phyloP scores from a whole-genome alignment of 2,329 filamentous ascomycete species.

The Pestalotiopsis sp. region DNA sequence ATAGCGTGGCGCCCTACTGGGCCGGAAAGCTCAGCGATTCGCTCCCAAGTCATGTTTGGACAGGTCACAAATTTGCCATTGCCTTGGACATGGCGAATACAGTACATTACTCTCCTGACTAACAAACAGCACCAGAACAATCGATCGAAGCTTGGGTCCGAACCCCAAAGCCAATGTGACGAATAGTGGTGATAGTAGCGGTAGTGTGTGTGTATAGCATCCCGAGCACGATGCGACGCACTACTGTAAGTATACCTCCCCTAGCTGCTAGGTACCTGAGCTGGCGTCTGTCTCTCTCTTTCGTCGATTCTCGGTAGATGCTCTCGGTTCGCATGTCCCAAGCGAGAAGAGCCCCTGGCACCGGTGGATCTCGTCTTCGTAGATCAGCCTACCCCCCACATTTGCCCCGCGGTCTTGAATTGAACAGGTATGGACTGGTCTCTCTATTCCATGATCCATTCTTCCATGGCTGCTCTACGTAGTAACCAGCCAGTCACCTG shows the following conservation, averaged over 20 bases:
- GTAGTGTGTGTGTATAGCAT: too few relatives aligned
- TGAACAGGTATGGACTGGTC: not conserved
- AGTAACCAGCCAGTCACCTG: too few relatives aligned
- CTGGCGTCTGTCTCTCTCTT: too few relatives aligned
- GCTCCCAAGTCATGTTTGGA: not conserved
- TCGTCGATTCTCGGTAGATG: conserved; percentile 8
- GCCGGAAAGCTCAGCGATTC: not conserved
- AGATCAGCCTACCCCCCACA: conserved; percentile 3
- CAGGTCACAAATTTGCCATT: not conserved
- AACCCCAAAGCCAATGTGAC: not conserved
- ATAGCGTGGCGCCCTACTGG: not conserved
- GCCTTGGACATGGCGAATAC: not conserved
- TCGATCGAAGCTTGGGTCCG: not conserved
- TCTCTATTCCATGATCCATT: too few relatives aligned
- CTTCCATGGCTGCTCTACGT: too few relatives aligned
- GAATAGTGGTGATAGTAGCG: not conserved
- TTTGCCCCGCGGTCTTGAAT: conserved; percentile 1
- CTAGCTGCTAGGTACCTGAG: not conserved
- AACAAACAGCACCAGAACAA: too few relatives aligned
- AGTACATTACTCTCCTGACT: too few relatives aligned
- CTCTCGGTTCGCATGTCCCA: not conserved
- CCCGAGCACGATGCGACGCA: too few relatives aligned
- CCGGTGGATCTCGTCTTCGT: not conserved
- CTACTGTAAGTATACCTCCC: too few relatives aligned
- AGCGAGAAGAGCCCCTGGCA: not conserved